A percentile compares a stretch with the other conserved stretches of the same genome.
These are phyloP conservation scores for Phyllachora maydis DNA, from an alignment of 2,329 filamentous ascomycete species.

Conservation along the genomic window DNA sequence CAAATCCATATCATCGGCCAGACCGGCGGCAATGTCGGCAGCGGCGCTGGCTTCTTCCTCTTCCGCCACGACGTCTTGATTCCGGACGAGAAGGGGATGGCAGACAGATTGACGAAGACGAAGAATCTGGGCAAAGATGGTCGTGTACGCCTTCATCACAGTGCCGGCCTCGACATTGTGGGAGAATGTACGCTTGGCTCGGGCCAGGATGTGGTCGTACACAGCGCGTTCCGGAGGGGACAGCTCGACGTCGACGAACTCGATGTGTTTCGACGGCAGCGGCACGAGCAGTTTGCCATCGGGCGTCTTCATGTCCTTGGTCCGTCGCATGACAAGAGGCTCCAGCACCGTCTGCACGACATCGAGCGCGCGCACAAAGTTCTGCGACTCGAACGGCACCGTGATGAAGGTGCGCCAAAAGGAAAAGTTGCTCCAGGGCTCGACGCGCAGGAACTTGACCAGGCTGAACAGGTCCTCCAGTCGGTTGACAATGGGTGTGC, in stretches of 20 bases:
- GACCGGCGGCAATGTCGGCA: conserved; percentile 57
- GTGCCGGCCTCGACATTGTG: conserved; percentile 82
- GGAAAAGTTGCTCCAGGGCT: conserved; percentile 97
- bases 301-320: conserved; percentile 96
- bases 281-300: conserved; percentile 56
- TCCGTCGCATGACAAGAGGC: conserved; percentile 81
- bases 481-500: conserved; percentile 91
- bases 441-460: conserved; percentile 78
- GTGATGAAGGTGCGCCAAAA: conserved; percentile 99
- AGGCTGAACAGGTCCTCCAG: conserved; percentile 88
- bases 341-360: conserved; percentile 95
- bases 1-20: conserved; percentile 93
- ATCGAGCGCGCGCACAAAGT: conserved; percentile 82
- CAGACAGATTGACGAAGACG: conserved; percentile 87
- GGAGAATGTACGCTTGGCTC: conserved; percentile 67
- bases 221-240: conserved; percentile 73
- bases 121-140: conserved; percentile 91
- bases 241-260: conserved; percentile 76
- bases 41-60: conserved; percentile 66
- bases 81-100: conserved; percentile 75
- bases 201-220: conserved; percentile 74
- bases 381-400: conserved; percentile 84
- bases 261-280: conserved; percentile 58
- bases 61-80: conserved; percentile 65
- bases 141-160: conserved; percentile 86